Conservation (phyloP, 495 filamentous ascomycete genomes). For the Elaphomyces granulatus region DNA sequence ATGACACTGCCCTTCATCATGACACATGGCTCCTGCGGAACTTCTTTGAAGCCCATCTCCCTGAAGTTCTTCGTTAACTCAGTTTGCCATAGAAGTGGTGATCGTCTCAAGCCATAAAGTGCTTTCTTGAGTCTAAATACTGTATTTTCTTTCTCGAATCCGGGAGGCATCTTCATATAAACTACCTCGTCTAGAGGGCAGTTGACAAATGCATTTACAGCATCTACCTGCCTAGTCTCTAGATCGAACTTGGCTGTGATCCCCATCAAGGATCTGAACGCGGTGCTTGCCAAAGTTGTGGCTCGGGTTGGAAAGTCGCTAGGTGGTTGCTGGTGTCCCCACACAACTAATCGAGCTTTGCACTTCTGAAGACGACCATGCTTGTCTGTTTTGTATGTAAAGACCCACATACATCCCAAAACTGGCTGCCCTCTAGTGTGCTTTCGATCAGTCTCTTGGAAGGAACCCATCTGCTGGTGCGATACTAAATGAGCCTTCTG, state of each 20-base stretch:
- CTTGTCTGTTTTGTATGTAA: constrained; percentile 11
- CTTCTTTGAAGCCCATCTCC: constrained; percentile 5
- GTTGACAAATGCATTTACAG: constrained; percentile 16
- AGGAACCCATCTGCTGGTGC: too few relatives aligned
- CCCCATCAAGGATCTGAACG: constrained; percentile 11
- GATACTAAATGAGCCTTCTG: too few relatives aligned
- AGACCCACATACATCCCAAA: constrained; percentile 7
- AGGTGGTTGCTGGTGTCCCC: constrained; percentile 13
- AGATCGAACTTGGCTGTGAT: constrained; percentile 9
- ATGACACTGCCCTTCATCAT: constrained; percentile 8
- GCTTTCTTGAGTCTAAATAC: constrained; percentile 4
- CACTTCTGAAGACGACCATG: constrained; percentile 13
- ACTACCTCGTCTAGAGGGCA: constrained; percentile 7
- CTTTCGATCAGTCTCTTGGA: too few relatives aligned
- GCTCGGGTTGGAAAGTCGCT: constrained; percentile 6
- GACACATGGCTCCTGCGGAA: constrained; percentile 10
- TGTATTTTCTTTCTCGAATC: background rate
- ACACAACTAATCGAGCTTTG: constrained; percentile 17
- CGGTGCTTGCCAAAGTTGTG: constrained; percentile 11
- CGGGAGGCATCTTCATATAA: constrained; percentile 4
- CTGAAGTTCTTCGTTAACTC: constrained; percentile 6
- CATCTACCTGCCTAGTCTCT: constrained; percentile 8
- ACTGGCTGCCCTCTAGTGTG: constrained; percentile 1
- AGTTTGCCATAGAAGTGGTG: constrained; percentile 12
- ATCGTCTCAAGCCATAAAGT: constrained; percentile 12